Evolutionary conservation across 441 rosid species (phyloP), one percentile per base, ranked within the genome.

Genomic region (Aquilaria agallochum): DNA sequence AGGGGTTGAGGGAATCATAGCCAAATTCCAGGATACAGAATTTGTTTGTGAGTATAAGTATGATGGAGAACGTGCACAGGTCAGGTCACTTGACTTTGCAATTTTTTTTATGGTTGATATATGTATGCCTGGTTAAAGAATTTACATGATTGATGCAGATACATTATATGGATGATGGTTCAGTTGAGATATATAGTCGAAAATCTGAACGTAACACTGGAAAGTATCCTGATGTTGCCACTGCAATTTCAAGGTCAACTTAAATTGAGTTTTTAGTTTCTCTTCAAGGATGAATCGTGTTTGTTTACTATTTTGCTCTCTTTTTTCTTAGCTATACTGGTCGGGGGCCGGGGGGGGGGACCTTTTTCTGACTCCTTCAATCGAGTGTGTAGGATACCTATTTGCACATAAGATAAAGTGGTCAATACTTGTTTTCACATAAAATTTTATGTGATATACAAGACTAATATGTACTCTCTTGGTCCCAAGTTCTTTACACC

Each of bases 1-100:
- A 73, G 92, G 83, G 56, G 88, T 95, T 14, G 77, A 82, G 45
- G 97, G 91, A 78, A 89, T 91, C 68, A 68, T 85, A 59, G 75
- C 86, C 66, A 95, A 89, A 76, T 95, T 95, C 74, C 94, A 87
- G 76, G 81, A 86, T 75, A 86, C 57, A 51, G 84, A 81, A 63
- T 95, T 79, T 69, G 76, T 96, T 33, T 89, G 95, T 63, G 97
- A 95, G 66, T 95, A 91, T 81, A 91, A 95, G 67, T 91, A 95
- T 63, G 99, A 95, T 69, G 97, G 99, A 58, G 99, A 89, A 67
- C 90, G 97, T 64, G 99, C 99, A 56, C 99, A 95, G 90, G 97
- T 87, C 74, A 76, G 63, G 2, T 67, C 55, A 56, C 65, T 20
- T 50, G 42, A 46, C 52, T 33, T 20, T 59, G 33, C 46, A 62